A percentile compares a stretch with the other conserved stretches of the same genome.
Conservation (phyloP, 805 yeast genomes). For the Millerozyma miso region DNA sequence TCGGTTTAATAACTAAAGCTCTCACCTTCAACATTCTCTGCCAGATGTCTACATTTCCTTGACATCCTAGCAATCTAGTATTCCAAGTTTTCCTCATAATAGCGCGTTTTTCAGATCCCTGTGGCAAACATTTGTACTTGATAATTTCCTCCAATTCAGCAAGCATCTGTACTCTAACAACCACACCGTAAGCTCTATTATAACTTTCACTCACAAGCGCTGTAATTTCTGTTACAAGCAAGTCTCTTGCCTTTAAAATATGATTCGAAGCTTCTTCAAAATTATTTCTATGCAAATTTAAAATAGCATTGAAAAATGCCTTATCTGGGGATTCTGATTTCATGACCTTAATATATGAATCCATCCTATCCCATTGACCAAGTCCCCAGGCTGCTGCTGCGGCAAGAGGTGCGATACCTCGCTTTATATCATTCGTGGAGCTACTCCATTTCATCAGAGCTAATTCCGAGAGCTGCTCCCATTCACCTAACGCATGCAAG, state of each 20-base stretch:
- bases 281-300: constrained; percentile 79
- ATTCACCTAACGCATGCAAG: constrained; percentile 96
- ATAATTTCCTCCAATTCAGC: constrained; percentile 96
- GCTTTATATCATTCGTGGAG: constrained; percentile 65
- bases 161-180: constrained; percentile 94
- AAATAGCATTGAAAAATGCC: constrained; percentile 89
- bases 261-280: constrained; percentile 77
- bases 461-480: constrained; percentile 86
- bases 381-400: constrained; percentile 99
- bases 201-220: constrained; percentile 94
- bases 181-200: constrained; percentile 93
- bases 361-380: constrained; percentile 96
- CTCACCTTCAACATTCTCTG: constrained; percentile 91
- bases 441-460: constrained; percentile 83
- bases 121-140: constrained; percentile 79
- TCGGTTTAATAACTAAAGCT: constrained; percentile 88
- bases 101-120: constrained; percentile 71
- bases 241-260: constrained; percentile 79
- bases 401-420: constrained; percentile 92
- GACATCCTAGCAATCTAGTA: constrained; percentile 87
- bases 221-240: constrained; percentile 87
- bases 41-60: constrained; percentile 98
- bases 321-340: constrained; percentile 89
- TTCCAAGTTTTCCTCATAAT: constrained; percentile 92
- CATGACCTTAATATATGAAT: constrained; percentile 84